Conservation (phyloP, 1,139 yeast species). For the Hanseniaspora uvarum region DNA sequence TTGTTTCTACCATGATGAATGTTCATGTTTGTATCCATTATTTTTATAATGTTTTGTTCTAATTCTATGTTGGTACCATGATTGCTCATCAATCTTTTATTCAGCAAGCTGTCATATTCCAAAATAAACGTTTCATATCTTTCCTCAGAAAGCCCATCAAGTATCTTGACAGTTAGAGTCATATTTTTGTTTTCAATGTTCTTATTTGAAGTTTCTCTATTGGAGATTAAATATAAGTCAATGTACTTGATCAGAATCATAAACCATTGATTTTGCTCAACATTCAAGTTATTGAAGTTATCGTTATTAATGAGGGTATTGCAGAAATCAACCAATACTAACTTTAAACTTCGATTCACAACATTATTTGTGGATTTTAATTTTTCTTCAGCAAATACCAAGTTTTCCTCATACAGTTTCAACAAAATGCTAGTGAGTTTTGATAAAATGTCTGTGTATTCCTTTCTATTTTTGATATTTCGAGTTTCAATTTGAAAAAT, state of each 20-base stretch:
- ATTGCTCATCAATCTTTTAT: conserved; percentile 7
- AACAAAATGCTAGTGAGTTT: neutral
- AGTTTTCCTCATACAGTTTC: neutral
- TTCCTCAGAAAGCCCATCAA: conserved; percentile 1
- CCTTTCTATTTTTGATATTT: conserved; percentile 2
- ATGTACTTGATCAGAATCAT: conserved; percentile 1
- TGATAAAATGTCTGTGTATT: neutral
- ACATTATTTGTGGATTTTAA: neutral
- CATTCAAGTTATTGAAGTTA: neutral
- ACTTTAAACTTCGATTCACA: neutral
- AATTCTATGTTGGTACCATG: neutral
- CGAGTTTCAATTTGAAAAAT: neutral
- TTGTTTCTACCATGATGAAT: conserved; percentile 9
- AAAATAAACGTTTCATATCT: conserved; percentile 7
- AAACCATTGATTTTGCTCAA: conserved; percentile 12
- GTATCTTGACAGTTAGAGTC: neutral
- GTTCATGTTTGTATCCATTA: conserved; percentile 6
- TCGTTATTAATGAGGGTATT: neutral
- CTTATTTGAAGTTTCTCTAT: neutral
- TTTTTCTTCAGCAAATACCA: neutral
- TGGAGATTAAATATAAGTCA: neutral
- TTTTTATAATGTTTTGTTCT: neutral
- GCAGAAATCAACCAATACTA: neutral
- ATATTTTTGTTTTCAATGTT: neutral
- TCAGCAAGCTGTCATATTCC: conserved; percentile 1